phyloP scores from a whole-genome alignment of 2,329 filamentous ascomycete species.

The Stemphylium vesicarium region DNA sequence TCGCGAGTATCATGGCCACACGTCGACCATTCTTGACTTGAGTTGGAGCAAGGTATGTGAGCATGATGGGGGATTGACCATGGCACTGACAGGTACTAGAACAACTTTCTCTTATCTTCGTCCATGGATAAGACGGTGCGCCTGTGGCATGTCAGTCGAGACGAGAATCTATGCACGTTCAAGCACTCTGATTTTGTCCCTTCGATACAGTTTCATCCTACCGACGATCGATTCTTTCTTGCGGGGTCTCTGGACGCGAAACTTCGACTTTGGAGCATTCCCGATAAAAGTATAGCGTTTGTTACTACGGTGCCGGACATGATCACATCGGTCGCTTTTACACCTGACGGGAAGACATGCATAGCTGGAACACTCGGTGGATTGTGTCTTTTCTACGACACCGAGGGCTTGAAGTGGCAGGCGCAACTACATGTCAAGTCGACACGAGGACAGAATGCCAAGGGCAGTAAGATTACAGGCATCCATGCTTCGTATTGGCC shows the following conservation, averaged over 20 bases:
- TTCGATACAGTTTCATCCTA: constrained; percentile 91
- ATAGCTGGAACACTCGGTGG: constrained; percentile 90
- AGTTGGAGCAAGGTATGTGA: constrained; percentile 87
- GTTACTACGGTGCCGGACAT: constrained; percentile 79
- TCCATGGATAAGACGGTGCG: constrained; percentile 98
- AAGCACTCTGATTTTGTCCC: constrained; percentile 95
- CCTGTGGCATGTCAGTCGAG: constrained; percentile 86
- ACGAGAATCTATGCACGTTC: constrained; percentile 90
- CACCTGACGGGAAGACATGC: constrained; percentile 85
- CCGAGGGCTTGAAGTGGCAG: constrained; percentile 82
- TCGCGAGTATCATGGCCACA: constrained; percentile 82
- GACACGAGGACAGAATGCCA: constrained; percentile 88
- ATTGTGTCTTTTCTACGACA: constrained; percentile 88
- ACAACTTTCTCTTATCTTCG: constrained; percentile 93
- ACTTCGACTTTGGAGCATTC: constrained; percentile 92
- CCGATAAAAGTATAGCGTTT: constrained; percentile 91
- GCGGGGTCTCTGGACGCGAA: constrained; percentile 91
- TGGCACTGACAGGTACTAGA: constrained; percentile 53
- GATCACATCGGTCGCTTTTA: constrained; percentile 92
- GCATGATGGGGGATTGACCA: not conserved
- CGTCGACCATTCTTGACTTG: constrained; percentile 83
- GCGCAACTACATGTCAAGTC: constrained; percentile 94
- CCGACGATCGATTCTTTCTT: constrained; percentile 94
- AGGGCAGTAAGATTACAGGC: constrained; percentile 96
- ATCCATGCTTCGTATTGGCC: constrained; percentile 76